These are phyloP conservation scores for Ophiocordyceps camponoti-rufipedis DNA, from an alignment of 2,329 filamentous ascomycete species.

Conservation along the genomic window DNA sequence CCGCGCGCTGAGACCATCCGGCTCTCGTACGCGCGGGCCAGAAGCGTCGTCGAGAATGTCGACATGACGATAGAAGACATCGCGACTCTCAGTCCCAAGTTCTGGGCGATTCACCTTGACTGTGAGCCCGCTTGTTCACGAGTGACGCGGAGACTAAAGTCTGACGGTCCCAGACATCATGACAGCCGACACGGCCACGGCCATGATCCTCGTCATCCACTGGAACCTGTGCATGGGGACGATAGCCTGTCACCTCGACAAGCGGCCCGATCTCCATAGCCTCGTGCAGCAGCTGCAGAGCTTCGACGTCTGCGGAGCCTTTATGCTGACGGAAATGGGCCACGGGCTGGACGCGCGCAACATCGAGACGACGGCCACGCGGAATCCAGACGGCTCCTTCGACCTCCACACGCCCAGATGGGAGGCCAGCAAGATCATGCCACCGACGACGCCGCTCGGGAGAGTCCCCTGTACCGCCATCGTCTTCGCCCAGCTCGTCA, in stretches of 20 bases:
- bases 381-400: constrained; percentile 14
- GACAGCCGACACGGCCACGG: constrained; percentile 5
- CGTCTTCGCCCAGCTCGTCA: constrained; percentile 14
- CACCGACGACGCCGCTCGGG: constrained; percentile 8
- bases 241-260: constrained; percentile 1
- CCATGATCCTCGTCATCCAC: constrained; percentile 11
- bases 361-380: constrained; percentile 18
- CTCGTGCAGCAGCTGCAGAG: constrained; percentile 5
- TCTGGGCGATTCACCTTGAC: constrained; percentile 9
- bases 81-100: constrained; percentile 6
- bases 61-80: constrained; percentile 6
- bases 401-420: constrained; percentile 13
- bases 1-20: neutral
- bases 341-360: constrained; percentile 20
- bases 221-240: constrained; percentile 14
- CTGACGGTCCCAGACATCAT: constrained; percentile 2
- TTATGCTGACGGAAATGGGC: constrained; percentile 20
- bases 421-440: constrained; percentile 14
- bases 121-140: constrained; percentile 2
- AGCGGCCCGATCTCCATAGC: constrained; percentile 4
- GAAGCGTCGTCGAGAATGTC: neutral
- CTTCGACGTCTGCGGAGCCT: constrained; percentile 12
- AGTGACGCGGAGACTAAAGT: neutral
- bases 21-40: neutral
- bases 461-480: constrained; percentile 12